A percentile compares a stretch with the other conserved stretches of the same genome.
Evolutionary conservation across 306 rosid species (phyloP).

Genomic region (Vigna unguiculata): DNA sequence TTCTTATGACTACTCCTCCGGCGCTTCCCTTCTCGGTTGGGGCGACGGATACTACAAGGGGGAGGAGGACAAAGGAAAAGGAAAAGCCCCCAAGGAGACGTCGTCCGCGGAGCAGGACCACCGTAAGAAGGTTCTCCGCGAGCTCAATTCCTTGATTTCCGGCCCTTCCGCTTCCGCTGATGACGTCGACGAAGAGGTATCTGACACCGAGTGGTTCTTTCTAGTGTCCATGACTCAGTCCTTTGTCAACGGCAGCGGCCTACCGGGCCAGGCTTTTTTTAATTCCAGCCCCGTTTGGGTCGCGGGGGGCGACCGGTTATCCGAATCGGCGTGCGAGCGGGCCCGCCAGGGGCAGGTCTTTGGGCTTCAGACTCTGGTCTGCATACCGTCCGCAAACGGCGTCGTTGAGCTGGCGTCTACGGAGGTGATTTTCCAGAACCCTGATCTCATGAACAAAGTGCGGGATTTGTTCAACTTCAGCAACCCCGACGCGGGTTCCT

Average conservation of each 20-base stretch:
- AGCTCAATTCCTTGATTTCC: constrained; percentile 82
- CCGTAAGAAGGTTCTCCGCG: constrained; percentile 82
- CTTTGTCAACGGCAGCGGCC: constrained; percentile 66
- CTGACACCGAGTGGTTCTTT: constrained; percentile 97
- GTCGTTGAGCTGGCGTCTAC: constrained; percentile 91
- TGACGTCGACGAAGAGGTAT: constrained; percentile 84
- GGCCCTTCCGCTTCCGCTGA: constrained; percentile 59
- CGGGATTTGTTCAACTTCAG: constrained; percentile 77
- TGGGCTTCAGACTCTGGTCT: constrained; percentile 80
- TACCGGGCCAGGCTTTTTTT: constrained; percentile 77
- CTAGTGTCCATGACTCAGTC: constrained; percentile 92
- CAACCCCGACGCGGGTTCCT: constrained; percentile 59
- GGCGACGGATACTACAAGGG: constrained; percentile 96
- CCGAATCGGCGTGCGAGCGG: constrained; percentile 66
- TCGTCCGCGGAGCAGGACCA: constrained; percentile 77
- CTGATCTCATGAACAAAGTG: constrained; percentile 83
- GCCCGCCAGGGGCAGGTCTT: constrained; percentile 69
- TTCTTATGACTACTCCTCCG: constrained; percentile 62
- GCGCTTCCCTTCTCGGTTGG: constrained; percentile 73
- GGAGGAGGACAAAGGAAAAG: constrained; percentile 66
- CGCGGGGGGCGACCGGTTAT: constrained; percentile 60
- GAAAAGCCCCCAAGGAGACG: constrained; percentile 50
- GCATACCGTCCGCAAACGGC: constrained; percentile 78
- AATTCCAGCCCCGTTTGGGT: constrained; percentile 71
- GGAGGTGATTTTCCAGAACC: constrained; percentile 62